phyloP scores from a whole-genome alignment of 805 yeast genomes.

The Metschnikowia drakensbergensis region DNA sequence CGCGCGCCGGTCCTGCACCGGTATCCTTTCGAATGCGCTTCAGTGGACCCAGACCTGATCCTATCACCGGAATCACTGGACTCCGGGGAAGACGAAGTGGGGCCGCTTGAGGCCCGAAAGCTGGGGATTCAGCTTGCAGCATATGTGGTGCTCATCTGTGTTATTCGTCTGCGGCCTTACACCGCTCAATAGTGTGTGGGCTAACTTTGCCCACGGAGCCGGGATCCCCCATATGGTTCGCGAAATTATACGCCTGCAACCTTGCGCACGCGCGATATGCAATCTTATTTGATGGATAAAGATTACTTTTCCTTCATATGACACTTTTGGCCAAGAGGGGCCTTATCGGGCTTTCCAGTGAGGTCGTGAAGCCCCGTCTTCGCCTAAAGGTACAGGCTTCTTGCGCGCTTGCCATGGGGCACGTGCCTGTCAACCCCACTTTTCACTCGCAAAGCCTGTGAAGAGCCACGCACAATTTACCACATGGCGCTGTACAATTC shows the following conservation, averaged over 20 bases:
- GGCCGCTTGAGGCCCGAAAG: neutral
- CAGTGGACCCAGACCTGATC: neutral
- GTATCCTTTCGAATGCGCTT: neutral
- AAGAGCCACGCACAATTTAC: neutral
- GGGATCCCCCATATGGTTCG: conserved; percentile 1
- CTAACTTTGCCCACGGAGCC: neutral
- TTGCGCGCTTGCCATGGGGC: no score
- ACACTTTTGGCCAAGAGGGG: neutral
- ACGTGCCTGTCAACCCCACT: neutral
- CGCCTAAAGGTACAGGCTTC: neutral
- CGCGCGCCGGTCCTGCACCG: conserved; percentile 3
- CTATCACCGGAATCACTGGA: neutral
- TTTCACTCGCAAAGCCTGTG: neutral
- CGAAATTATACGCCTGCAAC: conserved; percentile 1
- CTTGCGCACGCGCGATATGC: neutral
- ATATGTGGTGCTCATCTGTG: no score
- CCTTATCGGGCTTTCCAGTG: neutral
- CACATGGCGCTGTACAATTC: neutral
- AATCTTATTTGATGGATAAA: conserved; percentile 3
- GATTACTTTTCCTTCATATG: neutral
- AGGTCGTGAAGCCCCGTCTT: neutral
- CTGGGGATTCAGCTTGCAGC: no score
- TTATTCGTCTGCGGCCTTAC: no score
- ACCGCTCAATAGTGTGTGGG: neutral
- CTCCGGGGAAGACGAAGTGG: neutral